Conservation (phyloP, 176 grass and related monocot genomes). For the Phyllostachys edulis region DNA sequence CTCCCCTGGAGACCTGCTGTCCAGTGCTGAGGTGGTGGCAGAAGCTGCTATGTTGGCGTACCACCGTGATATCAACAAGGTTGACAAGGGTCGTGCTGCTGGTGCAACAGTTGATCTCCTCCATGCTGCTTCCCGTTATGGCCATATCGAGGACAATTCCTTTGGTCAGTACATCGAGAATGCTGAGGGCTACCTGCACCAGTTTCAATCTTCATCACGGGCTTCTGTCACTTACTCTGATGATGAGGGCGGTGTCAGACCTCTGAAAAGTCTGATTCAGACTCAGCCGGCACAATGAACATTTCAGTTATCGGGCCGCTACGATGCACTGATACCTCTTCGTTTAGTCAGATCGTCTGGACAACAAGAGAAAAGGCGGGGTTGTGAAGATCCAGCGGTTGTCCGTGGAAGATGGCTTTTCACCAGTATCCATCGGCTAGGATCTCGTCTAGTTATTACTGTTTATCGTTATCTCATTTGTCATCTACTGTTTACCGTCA, state of each 20-base stretch:
- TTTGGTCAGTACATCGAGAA: constrained; percentile 30
- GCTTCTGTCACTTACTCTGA: background rate
- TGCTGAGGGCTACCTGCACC: constrained; percentile 32
- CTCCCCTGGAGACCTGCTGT: constrained; percentile 30
- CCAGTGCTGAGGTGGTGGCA: constrained; percentile 32
- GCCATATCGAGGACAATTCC: constrained; percentile 29
- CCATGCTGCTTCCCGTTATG: constrained; percentile 38
- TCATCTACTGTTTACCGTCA: too few relatives aligned
- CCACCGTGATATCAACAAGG: constrained; percentile 29
- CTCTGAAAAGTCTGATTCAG: too few relatives aligned
- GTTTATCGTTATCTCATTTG: too few relatives aligned
- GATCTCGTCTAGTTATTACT: too few relatives aligned
- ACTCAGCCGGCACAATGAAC: too few relatives aligned
- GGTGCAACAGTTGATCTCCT: constrained; percentile 35
- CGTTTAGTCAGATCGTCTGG: too few relatives aligned
- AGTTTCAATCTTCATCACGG: constrained; percentile 3
- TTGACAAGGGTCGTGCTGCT: constrained; percentile 34
- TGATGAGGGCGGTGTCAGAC: background rate
- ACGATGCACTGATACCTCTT: too few relatives aligned
- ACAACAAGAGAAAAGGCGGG: too few relatives aligned
- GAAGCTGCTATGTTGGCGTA: constrained; percentile 31
- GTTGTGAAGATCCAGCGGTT: too few relatives aligned
- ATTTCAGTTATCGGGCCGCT: too few relatives aligned
- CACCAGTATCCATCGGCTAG: too few relatives aligned
- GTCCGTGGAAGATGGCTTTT: too few relatives aligned